These are phyloP conservation scores for Microdochium trichocladiopsis DNA, from an alignment of 2,329 filamentous ascomycete species.

Conservation along the genomic window DNA sequence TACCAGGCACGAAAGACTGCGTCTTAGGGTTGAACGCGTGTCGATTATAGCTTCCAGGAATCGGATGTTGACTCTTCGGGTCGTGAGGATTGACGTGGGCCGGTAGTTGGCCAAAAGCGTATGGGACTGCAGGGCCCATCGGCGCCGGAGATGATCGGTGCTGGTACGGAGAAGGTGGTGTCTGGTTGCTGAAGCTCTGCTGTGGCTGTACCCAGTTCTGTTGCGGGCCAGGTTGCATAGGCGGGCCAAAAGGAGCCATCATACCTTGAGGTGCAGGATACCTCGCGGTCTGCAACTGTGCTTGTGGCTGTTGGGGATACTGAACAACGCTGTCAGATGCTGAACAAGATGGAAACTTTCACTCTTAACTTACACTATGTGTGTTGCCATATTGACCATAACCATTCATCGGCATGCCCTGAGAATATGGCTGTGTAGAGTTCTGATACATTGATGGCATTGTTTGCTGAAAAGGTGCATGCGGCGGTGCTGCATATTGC, in stretches of 20 bases:
- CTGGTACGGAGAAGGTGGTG: conserved; percentile 15
- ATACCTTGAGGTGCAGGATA: conserved; percentile 27
- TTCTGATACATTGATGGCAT: conserved; percentile 38
- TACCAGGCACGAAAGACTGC: conserved; percentile 77
- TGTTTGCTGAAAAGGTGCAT: conserved; percentile 38
- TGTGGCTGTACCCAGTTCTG: conserved; percentile 18
- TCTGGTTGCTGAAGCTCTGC: conserved; percentile 16
- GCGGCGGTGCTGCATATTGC: conserved; percentile 35
- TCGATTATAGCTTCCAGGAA: conserved; percentile 76
- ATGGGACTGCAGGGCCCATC: conserved; percentile 40
- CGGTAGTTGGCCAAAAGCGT: conserved; percentile 74
- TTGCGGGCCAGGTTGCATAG: conserved; percentile 22
- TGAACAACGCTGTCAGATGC: conserved; percentile 5
- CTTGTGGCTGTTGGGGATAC: conserved; percentile 27
- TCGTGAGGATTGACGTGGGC: conserved; percentile 63
- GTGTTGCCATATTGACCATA: conserved; percentile 39
- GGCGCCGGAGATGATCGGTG: conserved; percentile 14
- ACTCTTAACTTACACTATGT: conserved; percentile 33
- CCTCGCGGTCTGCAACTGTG: conserved; percentile 18
- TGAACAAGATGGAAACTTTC: not conserved
- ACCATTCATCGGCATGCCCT: conserved; percentile 30
- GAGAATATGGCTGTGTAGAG: conserved; percentile 33
- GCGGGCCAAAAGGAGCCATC: conserved; percentile 24
- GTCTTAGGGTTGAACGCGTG: conserved; percentile 92
- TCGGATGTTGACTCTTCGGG: conserved; percentile 70